Evolutionary conservation across 495 filamentous ascomycete species (phyloP).

Genomic region (Astrocystis sublimbata): DNA sequence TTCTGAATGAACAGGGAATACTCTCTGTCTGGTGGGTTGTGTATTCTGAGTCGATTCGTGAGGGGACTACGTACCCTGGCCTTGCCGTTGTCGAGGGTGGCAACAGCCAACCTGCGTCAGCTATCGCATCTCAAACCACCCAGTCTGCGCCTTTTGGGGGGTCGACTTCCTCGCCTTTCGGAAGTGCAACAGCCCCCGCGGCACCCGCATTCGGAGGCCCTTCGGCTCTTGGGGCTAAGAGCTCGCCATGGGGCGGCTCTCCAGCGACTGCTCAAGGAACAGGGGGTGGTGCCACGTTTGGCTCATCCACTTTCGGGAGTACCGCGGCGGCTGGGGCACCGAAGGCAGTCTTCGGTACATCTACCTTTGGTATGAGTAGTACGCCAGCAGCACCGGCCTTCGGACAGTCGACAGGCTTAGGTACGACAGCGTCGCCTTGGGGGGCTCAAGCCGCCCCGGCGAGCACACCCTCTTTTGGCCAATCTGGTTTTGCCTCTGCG

Average conservation of each 20-base stretch:
- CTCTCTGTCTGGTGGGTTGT: constrained; percentile 87
- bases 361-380: constrained; percentile 38
- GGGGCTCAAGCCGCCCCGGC: constrained; percentile 33
- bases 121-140: constrained; percentile 33
- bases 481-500: constrained; percentile 34
- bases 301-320: constrained; percentile 40
- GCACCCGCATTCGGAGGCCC: constrained; percentile 41
- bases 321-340: constrained; percentile 54
- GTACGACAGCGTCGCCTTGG: constrained; percentile 45
- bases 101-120: constrained; percentile 18
- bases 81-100: constrained; percentile 52
- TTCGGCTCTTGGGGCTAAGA: constrained; percentile 39
- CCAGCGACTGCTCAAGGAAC: constrained; percentile 30
- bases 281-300: constrained; percentile 36
- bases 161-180: constrained; percentile 36
- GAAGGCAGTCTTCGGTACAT: constrained; percentile 35
- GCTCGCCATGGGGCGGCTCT: constrained; percentile 42
- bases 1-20: constrained; percentile 87
- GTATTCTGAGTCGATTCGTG: constrained; percentile 80
- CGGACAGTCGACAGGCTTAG: constrained; percentile 49
- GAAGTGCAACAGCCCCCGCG: constrained; percentile 18
- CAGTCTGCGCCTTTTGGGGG: constrained; percentile 25
- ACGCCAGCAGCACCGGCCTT: constrained; percentile 47
- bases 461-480: constrained; percentile 42
- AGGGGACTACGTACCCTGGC: constrained; percentile 69